These are phyloP conservation scores for Cyclotella kingstonii DNA, from an alignment of 108 stramenopile genomes.

Conservation along the genomic window DNA sequence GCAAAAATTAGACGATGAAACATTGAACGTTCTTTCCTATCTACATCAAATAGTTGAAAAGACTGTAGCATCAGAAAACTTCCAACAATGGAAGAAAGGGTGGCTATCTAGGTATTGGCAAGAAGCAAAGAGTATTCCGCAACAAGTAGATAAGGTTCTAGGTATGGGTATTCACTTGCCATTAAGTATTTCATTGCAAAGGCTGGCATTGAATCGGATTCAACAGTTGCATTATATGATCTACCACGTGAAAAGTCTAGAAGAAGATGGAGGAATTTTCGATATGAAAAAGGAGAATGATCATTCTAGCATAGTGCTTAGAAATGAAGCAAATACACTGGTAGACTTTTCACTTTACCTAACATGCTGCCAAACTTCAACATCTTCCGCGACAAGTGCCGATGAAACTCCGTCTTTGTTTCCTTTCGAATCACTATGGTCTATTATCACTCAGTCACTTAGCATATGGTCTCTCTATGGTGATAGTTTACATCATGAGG, in stretches of 20 bases:
- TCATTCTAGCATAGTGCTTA: constrained; percentile 9
- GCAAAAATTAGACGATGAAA: not conserved
- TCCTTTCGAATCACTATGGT: constrained; percentile 28
- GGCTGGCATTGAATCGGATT: constrained; percentile 40
- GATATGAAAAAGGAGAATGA: not conserved
- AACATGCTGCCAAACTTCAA: constrained; percentile 5
- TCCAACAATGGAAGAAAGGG: constrained; percentile 19
- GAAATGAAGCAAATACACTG: constrained; percentile 32
- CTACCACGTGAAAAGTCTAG: constrained; percentile 37
- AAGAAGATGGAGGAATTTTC: constrained; percentile 5
- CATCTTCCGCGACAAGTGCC: not conserved
- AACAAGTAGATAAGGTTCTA: not conserved
- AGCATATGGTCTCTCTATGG: constrained; percentile 38
- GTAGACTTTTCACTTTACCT: constrained; percentile 42
- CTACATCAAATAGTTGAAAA: constrained; percentile 15
- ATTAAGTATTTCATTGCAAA: constrained; percentile 27
- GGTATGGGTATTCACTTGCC: constrained; percentile 1
- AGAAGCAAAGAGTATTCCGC: not conserved
- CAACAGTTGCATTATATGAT: constrained; percentile 51
- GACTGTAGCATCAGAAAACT: constrained; percentile 20
- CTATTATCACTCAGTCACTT: constrained; percentile 27
- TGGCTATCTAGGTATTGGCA: constrained; percentile 19
- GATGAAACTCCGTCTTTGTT: not conserved
- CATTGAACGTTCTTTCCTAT: constrained; percentile 13
- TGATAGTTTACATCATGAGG: constrained; percentile 20